These are phyloP conservation scores for Amanita jacksonii DNA, from an alignment of 768 basidiomycete genomes.

Conservation along the genomic window DNA sequence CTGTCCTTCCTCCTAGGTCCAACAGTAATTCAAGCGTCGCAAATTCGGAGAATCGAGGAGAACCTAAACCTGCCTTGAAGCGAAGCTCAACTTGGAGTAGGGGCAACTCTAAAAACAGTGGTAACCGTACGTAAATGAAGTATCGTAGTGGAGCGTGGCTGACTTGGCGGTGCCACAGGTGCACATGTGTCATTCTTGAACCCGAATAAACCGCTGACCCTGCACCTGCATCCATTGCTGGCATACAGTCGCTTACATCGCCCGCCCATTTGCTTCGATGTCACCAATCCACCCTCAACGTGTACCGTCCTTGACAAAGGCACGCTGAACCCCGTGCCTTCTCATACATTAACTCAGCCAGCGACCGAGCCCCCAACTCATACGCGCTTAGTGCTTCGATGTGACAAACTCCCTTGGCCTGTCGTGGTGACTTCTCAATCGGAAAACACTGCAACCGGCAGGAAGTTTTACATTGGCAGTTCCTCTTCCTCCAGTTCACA, in stretches of 20 bases:
- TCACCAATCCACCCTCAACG: constrained; percentile 45
- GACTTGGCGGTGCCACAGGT: constrained; percentile 14
- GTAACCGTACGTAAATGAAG: constrained; percentile 28
- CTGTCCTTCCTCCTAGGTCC: constrained; percentile 26
- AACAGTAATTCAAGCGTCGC: constrained; percentile 29
- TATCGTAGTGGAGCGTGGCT: background rate
- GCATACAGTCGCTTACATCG: constrained; percentile 44
- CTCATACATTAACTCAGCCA: constrained; percentile 48
- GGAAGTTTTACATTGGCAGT: constrained; percentile 7
- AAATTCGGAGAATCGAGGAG: constrained; percentile 18
- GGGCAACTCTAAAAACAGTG: constrained; percentile 18
- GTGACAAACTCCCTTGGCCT: constrained; percentile 54
- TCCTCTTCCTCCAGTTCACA: constrained; percentile 2
- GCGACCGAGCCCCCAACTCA: constrained; percentile 55
- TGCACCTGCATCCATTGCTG: constrained; percentile 58
- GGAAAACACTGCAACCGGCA: constrained; percentile 1
- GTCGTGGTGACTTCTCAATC: constrained; percentile 30
- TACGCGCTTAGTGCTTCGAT: constrained; percentile 35
- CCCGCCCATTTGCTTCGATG: constrained; percentile 56
- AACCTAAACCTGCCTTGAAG: constrained; percentile 37
- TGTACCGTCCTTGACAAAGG: constrained; percentile 47
- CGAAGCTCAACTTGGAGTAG: constrained; percentile 39
- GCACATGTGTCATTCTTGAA: constrained; percentile 26
- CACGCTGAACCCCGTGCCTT: constrained; percentile 43
- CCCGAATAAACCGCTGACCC: constrained; percentile 24